Evolutionary conservation across 2,329 filamentous ascomycete species (phyloP), one percentile per base, ranked within the genome.

Genomic region (Aspergillus terreus): DNA sequence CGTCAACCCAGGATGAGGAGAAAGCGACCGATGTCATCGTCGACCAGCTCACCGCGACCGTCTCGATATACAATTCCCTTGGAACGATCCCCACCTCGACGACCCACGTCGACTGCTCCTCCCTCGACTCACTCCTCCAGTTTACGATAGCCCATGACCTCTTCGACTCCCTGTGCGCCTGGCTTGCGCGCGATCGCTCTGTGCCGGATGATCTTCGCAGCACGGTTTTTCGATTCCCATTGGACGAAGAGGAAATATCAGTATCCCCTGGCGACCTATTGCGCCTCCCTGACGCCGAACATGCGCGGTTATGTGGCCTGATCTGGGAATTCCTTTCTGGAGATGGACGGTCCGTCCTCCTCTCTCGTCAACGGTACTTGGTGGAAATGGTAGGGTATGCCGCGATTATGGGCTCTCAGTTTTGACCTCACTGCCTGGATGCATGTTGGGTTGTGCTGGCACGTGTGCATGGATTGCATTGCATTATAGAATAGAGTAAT

Each of bases 121-220:
- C 51, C 2, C 46, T 56, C 9, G 57, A 62, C 10, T 61, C 60
- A 0, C 57, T 66, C 3, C 30, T 68, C 0, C 52, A 50, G 1
- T 64, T 67, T 35, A 59, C 66, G 3, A 47, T 59, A n/a, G 47
- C 47, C 0, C 59, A 68, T 33, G 56, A 57, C 17, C 65, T 68
- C 49, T 49, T 68, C 14, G 63, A 65, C 21, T 50, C 49, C 14
- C 65, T 65, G 47, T 64, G 59, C 50, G 64, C 61, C 27, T 62
- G 57, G 21, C 50, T 68, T 14, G 54, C 58, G n/a, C 45, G 15
- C 3, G 51, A 66, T 45, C 59, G 56, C 27, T 47, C 46, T 12
- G 49, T 56, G 15, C 49, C 51, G 11, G 45, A 33, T n/a, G 44
- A 49, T n/a, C 21, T 56, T 5, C 49, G 46, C 4, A 15, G 46